Evolutionary conservation across 257 asterid species (phyloP).

Genomic region (Nyctanthes arbortristis): DNA sequence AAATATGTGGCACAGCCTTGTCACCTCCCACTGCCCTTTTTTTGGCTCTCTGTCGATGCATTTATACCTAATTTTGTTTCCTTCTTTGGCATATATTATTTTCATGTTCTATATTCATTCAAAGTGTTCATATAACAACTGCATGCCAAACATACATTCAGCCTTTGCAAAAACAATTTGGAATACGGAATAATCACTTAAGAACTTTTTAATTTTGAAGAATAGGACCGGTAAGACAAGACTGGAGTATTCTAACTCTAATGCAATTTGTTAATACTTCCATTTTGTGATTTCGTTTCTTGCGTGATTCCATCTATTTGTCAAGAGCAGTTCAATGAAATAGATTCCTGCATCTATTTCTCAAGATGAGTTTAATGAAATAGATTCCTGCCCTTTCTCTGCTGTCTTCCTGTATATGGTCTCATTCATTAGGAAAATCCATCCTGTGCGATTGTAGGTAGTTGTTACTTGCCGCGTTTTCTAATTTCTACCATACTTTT

Average conservation of each 20-base stretch:
- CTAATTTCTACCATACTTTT: neutral
- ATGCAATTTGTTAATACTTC: neutral
- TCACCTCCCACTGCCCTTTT: no score
- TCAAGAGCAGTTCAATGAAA: neutral
- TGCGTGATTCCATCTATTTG: neutral
- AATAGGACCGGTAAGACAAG: neutral
- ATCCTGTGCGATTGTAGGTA: neutral
- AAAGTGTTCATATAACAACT: neutral
- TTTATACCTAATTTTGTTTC: neutral
- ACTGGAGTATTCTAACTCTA: neutral
- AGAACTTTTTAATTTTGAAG: neutral
- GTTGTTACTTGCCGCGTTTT: neutral
- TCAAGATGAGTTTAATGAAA: no score
- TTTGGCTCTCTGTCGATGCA: neutral
- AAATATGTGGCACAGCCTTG: neutral
- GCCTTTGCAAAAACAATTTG: neutral
- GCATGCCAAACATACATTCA: neutral
- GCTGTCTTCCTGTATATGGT: neutral
- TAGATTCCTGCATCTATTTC: no score
- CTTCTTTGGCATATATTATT: neutral
- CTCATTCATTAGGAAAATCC: neutral
- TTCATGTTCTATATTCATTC: neutral
- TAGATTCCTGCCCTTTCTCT: neutral
- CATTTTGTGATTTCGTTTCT: neutral
- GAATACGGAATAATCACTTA: neutral